Evolutionary conservation across 2,329 filamentous ascomycete species (phyloP).

Genomic region (Colletotrichum noveboracense): DNA sequence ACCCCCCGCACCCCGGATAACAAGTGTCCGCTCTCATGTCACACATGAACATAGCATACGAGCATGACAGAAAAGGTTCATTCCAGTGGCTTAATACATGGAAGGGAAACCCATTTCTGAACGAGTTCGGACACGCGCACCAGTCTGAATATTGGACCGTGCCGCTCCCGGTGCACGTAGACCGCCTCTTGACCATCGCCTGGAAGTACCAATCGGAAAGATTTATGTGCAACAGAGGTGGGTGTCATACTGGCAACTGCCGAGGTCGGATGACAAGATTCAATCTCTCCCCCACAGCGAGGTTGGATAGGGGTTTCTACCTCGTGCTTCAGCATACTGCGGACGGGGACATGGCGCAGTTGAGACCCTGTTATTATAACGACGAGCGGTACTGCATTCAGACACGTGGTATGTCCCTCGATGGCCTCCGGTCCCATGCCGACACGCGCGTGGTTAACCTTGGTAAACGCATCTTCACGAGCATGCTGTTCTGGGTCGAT

Average conservation of each 20-base stretch:
- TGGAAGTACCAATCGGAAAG: not conserved
- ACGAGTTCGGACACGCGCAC: not conserved
- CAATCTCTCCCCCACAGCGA: not conserved
- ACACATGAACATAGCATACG: not conserved
- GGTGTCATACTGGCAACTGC: too few relatives aligned
- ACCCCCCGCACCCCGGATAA: accelerated
- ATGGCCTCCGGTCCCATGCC: accelerated
- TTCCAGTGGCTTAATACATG: not conserved
- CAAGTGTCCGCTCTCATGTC: accelerated
- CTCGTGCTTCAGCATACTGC: not conserved
- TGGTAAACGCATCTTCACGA: not conserved
- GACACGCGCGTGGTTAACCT: accelerated
- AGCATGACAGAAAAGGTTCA: accelerated
- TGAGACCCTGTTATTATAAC: not conserved
- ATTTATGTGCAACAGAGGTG: not conserved
- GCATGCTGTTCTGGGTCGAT: not conserved
- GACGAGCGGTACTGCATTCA: accelerated
- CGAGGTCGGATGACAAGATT: accelerated
- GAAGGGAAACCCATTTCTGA: not conserved
- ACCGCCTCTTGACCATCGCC: accelerated
- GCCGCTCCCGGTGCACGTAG: not conserved
- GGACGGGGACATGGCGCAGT: not conserved
- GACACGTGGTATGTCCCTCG: accelerated
- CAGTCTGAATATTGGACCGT: accelerated
- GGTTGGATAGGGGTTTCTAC: accelerated